phyloP scores from a whole-genome alignment of 2,329 filamentous ascomycete species.

The Penicillium carneum region DNA sequence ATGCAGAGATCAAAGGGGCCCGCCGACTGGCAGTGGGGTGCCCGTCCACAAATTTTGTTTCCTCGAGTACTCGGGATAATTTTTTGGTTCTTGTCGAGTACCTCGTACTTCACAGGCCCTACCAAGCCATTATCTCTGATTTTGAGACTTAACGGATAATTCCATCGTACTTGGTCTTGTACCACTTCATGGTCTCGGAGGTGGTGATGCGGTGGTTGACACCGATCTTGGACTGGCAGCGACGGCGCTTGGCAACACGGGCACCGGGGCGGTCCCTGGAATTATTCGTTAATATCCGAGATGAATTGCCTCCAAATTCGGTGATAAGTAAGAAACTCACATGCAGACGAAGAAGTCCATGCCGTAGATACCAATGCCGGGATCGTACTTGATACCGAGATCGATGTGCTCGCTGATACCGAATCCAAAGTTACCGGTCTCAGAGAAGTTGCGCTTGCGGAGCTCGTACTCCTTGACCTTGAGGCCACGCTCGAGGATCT shows the following conservation, averaged over 20 bases:
- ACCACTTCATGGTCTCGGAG: slow-evolving; percentile 97
- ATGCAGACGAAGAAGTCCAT: slow-evolving; percentile 99
- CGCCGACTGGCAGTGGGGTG: slow-evolving; percentile 28
- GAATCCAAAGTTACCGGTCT: slow-evolving; percentile 99
- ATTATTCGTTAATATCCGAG: slow-evolving; percentile 15
- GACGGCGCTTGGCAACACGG: slow-evolving; percentile 94
- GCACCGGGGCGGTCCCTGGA: slow-evolving; percentile 90
- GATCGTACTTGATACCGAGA: slow-evolving; percentile 99
- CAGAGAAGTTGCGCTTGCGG: slow-evolving; percentile 98
- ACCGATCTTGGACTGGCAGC: slow-evolving; percentile 85
- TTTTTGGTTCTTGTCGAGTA: slow-evolving; percentile 43
- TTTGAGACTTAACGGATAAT: slow-evolving; percentile 85
- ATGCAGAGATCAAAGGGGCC: slow-evolving; percentile 37
- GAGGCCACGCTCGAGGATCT: slow-evolving; percentile 99
- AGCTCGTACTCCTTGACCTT: slow-evolving; percentile 99
- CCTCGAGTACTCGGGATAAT: slow-evolving; percentile 33
- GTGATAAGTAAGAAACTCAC: slow-evolving; percentile 59
- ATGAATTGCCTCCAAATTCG: too few species aligned
- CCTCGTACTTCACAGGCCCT: slow-evolving; percentile 41
- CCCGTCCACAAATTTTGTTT: slow-evolving; percentile 35
- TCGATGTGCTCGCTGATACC: slow-evolving; percentile 99
- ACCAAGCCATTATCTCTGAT: slow-evolving; percentile 16
- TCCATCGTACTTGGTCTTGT: slow-evolving; percentile 93
- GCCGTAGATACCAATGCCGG: slow-evolving; percentile 96
- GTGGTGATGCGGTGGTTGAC: slow-evolving; percentile 91